A percentile compares a stretch with the other conserved stretches of the same genome.
phyloP scores from a whole-genome alignment of 225 moss, liverwort and hornwort species.

The Thuidium tamariscinum region DNA sequence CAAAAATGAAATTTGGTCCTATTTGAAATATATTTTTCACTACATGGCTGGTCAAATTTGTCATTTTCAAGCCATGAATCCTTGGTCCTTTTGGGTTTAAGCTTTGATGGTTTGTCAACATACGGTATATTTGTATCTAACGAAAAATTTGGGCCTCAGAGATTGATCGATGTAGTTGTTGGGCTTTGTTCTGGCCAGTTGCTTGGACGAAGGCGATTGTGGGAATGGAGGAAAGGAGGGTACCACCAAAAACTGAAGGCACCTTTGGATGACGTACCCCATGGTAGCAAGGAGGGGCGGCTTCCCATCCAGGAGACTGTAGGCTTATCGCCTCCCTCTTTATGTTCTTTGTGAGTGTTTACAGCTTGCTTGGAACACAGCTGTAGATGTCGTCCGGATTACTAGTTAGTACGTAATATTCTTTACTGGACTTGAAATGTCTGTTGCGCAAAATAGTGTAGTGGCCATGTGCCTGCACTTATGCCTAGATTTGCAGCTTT shows the following conservation, averaged over 20 bases:
- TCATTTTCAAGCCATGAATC: neutral
- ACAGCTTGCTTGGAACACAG: constrained; percentile 14
- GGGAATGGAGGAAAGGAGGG: constrained; percentile 81
- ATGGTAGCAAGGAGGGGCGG: constrained; percentile 49
- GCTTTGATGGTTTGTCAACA: neutral
- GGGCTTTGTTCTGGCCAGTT: constrained; percentile 31
- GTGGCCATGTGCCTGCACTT: neutral
- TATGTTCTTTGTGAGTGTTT: constrained; percentile 20
- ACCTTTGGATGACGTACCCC: constrained; percentile 73
- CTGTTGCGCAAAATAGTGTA: neutral
- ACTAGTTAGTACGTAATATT: neutral
- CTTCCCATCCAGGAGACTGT: constrained; percentile 81
- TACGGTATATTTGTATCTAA: neutral
- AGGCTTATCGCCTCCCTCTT: constrained; percentile 52
- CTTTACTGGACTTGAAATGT: neutral
- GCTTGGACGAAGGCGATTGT: constrained; percentile 76
- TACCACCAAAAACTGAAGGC: constrained; percentile 77
- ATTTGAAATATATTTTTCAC: neutral
- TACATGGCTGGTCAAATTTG: neutral
- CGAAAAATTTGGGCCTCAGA: neutral
- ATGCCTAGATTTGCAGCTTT: neutral
- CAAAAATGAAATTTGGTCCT: neutral
- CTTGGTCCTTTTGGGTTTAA: neutral
- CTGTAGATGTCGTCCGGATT: neutral
- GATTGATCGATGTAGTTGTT: neutral